Base-by-base conservation (phyloP, 179 eudicot species). In the Spergularia azorica region DNA sequence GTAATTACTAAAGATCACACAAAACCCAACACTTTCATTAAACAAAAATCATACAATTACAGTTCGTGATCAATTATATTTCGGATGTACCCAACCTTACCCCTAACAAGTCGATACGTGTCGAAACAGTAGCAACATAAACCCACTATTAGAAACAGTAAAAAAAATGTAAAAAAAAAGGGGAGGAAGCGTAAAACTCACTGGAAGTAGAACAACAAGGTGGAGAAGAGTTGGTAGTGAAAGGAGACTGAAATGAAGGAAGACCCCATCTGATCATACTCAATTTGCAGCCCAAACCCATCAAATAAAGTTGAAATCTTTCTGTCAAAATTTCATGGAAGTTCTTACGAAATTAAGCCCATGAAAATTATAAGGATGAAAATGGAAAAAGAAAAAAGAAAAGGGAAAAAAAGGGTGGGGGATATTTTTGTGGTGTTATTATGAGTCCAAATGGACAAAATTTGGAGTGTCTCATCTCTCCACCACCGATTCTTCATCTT, bases 401-500 rank as follows among this genome's bases (percentile, higher is more conserved):
- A 64, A 56, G 36, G 18, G 17, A 21, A 0, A 21, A n/a, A 26
- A 11, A 70, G 1, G 38, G 36, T 6, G 17, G n/a, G n/a, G n/a
- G 71, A 67, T 67, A 50, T 51, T 69, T 69, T 63, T 38, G 62
- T 66, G 43, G 41, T 75, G n/a, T 58, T 59, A 64, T 15, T 13
- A 39, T 16, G 72, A 70, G 73, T 46, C 69, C 16, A 76, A 67
- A 46, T 63, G 67, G 72, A 75, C 76, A 32, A 63, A 57, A 7
- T 26, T 63, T 41, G 55, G 26, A 41, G 76, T 26, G 58, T 14
- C 54, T 17, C 48, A 43, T 58, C 74, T 77, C 81, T 81, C 81
- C 67, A 77, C 84, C 84, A 81, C 84, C 81, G 67, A 60, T 81
- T 81, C 84, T 77, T 81, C 84, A 81, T 81, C 85, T 82, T 71